phyloP scores from a whole-genome alignment of 2,329 filamentous ascomycete species.

The Scolecobasidium constrictum region DNA sequence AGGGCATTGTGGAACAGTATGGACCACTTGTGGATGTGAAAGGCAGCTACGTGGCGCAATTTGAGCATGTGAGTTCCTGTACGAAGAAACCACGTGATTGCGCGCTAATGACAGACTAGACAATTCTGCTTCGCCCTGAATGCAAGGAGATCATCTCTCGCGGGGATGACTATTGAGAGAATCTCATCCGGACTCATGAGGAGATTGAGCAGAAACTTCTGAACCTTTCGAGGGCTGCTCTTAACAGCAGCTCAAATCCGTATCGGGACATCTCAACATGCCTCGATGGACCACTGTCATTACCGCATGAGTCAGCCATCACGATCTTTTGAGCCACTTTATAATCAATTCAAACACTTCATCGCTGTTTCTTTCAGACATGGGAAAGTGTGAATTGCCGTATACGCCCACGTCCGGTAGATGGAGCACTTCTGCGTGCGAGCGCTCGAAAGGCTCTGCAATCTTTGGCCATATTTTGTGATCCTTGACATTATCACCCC shows the following conservation, averaged over 20 bases:
- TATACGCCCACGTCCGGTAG: constrained; percentile 5
- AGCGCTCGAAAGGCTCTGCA: constrained; percentile 1
- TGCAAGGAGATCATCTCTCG: constrained; percentile 10
- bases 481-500: constrained; percentile 9
- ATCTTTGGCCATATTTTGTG: constrained; percentile 4
- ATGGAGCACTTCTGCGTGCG: constrained; percentile 3
- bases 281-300: too few species aligned
- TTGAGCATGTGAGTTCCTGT: constrained; percentile 82
- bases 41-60: constrained; percentile 89
- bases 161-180: constrained; percentile 13
- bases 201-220: too few species aligned
- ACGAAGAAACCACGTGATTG: too few species aligned
- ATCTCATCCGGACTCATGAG: too few species aligned
- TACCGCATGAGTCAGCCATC: too few species aligned
- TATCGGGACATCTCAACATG: too few species aligned
- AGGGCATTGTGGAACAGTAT: constrained; percentile 80
- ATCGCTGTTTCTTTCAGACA: constrained; percentile 10
- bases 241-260: too few species aligned
- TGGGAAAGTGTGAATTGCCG: constrained; percentile 11
- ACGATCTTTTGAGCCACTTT: constrained; percentile 2
- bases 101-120: too few species aligned
- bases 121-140: constrained; percentile 10
- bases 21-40: constrained; percentile 84
- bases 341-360: constrained; percentile 2
- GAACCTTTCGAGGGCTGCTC: too few species aligned